Base-by-base conservation (phyloP, 306 rosid genomes). In the Acmispon strigosus region DNA sequence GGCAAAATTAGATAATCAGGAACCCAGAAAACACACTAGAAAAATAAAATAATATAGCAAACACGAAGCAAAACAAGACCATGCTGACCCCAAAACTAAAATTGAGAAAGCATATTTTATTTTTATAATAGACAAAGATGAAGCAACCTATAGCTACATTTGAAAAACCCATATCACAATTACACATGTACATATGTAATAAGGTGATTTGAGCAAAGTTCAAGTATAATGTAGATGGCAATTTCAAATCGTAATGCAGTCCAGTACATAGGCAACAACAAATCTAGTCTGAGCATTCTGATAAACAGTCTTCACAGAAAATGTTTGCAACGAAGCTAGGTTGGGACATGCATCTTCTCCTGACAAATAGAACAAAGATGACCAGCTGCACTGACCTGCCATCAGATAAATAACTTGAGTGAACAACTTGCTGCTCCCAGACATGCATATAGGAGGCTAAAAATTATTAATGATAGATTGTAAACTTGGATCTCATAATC, bases 321-420 rank as follows among this genome's bases (percentile, higher is more conserved):
- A 94, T 86, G 89, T 78, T 94, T 94, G 79, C 99, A 95, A 24
- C 92, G 88, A 60, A 95, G 97, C 49, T 86, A 80, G 75, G 91
- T 81, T 45, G 99, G 99, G 53, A 91, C 85, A 73, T 89, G 97
- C 97, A 95, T 95, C 89, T 95, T 91, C 85, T 95, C 99, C 84
- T 95, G 99, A 84, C 99, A 95, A 85, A 94, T 94, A 36, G 99
- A 96, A 77, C 99, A 94, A 41, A 95, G 84, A 85, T 95, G 97
- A 14, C 99, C 97, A 1, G 92, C 96, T 44, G 96, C 90, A 60
- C 69, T 80, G 44, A 89, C 97, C 99, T 95, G 92, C 51, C 80
- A 84, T 80, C 72, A 73, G 18, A 72, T 72, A 41, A 56, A 53
- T 12, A 32, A 68, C 36, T 62, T 60, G 15, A 43, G 66, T 61